These are phyloP conservation scores for Cladophialophora immunda DNA, from an alignment of 2,329 filamentous ascomycete species.

Conservation along the genomic window DNA sequence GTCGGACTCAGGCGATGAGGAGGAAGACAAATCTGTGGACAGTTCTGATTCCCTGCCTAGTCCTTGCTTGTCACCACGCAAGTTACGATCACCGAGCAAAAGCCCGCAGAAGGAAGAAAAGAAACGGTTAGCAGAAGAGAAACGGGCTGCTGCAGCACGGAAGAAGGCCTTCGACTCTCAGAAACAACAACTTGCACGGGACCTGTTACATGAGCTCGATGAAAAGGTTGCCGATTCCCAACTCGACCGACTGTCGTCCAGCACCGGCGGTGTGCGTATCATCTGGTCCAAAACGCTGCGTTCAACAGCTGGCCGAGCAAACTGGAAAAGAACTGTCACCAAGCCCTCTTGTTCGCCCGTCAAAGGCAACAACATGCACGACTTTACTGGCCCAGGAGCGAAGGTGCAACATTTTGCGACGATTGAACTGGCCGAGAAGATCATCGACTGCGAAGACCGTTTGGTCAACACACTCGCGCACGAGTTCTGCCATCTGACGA, in stretches of 20 bases:
- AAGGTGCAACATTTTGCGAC: slow-evolving; percentile 69
- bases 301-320: slow-evolving; percentile 71
- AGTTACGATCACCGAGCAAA: slow-evolving; percentile 40
- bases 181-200: slow-evolving; percentile 62
- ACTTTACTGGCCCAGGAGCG: slow-evolving; percentile 24
- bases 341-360: slow-evolving; percentile 42
- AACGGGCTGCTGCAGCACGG: slow-evolving; percentile 47
- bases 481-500: slow-evolving; percentile 93
- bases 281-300: slow-evolving; percentile 70
- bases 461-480: slow-evolving; percentile 93
- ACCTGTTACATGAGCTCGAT: slow-evolving; percentile 67
- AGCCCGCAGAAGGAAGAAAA: slow-evolving; percentile 40
- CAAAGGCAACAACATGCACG: slow-evolving; percentile 32
- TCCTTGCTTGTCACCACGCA: slow-evolving; percentile 37
- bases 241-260: slow-evolving; percentile 57
- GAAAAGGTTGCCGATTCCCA: slow-evolving; percentile 58
- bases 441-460: slow-evolving; percentile 79
- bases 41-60: slow-evolving; percentile 42
- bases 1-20: slow-evolving; percentile 50
- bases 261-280: slow-evolving; percentile 66
- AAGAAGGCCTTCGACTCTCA: slow-evolving; percentile 62
- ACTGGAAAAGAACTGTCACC: slow-evolving; percentile 71
- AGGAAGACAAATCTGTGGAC: slow-evolving; percentile 34
- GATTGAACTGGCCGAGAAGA: slow-evolving; percentile 89
- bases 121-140: slow-evolving; percentile 44